Base-by-base conservation (phyloP, 805 yeast species). In the Ogataea dorogensis region DNA sequence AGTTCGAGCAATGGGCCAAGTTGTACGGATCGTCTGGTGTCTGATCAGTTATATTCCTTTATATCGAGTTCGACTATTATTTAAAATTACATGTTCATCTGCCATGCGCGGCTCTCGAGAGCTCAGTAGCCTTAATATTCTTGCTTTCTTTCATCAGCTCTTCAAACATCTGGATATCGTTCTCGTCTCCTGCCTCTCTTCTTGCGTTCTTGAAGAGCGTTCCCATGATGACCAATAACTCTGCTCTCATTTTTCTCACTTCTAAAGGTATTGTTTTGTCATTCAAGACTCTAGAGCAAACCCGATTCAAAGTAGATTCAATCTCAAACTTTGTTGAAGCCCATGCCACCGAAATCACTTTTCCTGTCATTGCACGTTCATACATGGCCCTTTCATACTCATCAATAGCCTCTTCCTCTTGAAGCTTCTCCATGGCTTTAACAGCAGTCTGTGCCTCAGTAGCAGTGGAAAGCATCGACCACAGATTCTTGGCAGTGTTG, bases 11-110 rank as follows among this genome's bases (percentile, higher is more conserved):
- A 28, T 91, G 98, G 98, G 91, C 96, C 2, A 57, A 65, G 17
- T 69, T 77, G 51, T 91, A 77, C 58, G 97, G 97, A 1, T 86
- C 95, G 9, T 82, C 91, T 6, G 96, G 96, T 8, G 93, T 83
- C 6, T 86, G 56, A 55, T n/a, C n/a, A n/a, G n/a, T n/a, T n/a
- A n/a, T n/a, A n/a, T n/a, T n/a, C n/a, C n/a, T n/a, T n/a, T n/a
- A n/a, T n/a, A n/a, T 15, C 28, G 32, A 14, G 38, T 40, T 12
- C 27, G 29, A 7, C 25, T 14, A 13, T 28, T 23, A 24, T 31
- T 38, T 13, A 36, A 14, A 16, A 35, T 32, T n/a, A 35, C 28
- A 17, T 31, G 8, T 9, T 19, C 9, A 12, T 31, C 17, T 13
- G 28, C 33, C 8, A n/a, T n/a, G n/a, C n/a, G 54, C 51, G 13